Evolutionary conservation across 2,329 filamentous ascomycete genomes (phyloP).

Genomic region (Herpotrichia juniperi): DNA sequence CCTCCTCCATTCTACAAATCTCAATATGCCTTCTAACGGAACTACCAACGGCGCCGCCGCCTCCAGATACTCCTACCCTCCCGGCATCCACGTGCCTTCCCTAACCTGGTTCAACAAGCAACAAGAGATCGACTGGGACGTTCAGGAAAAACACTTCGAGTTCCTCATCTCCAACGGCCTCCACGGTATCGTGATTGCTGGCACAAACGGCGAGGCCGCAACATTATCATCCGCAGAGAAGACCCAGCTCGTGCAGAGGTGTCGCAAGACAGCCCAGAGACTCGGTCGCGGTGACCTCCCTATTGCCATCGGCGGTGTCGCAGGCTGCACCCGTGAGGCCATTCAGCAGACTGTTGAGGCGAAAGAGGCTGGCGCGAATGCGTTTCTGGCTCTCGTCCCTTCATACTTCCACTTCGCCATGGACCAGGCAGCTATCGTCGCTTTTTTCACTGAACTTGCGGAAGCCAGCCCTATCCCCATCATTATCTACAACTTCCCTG

Average conservation of each 20-base stretch:
- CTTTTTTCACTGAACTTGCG: slow-evolving; percentile 45
- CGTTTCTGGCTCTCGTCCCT: slow-evolving; percentile 47
- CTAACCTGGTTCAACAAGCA: slow-evolving; percentile 62
- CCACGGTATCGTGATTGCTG: slow-evolving; percentile 55
- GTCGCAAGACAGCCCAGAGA: slow-evolving; percentile 45
- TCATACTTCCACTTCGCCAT: slow-evolving; percentile 51
- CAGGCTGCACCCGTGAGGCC: slow-evolving; percentile 48
- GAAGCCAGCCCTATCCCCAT: slow-evolving; percentile 50
- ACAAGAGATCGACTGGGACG: slow-evolving; percentile 63
- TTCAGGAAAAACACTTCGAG: slow-evolving; percentile 60
- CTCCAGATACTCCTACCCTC: slow-evolving; percentile 49
- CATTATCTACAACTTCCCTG: slow-evolving; percentile 57
- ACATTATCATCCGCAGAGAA: slow-evolving; percentile 50
- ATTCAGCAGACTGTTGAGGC: slow-evolving; percentile 47
- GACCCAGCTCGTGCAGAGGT: slow-evolving; percentile 44
- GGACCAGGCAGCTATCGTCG: slow-evolving; percentile 41
- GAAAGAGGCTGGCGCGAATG: slow-evolving; percentile 46
- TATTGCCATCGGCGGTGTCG: slow-evolving; percentile 51
- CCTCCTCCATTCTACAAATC: neutral
- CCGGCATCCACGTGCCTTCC: slow-evolving; percentile 63
- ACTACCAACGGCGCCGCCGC: slow-evolving; percentile 25
- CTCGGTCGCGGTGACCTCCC: slow-evolving; percentile 43
- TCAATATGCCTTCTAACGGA: slow-evolving; percentile 36
- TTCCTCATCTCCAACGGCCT: slow-evolving; percentile 61
- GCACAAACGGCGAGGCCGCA: slow-evolving; percentile 55